Evolutionary conservation across 257 asterid species (phyloP).

Genomic region (Mentha longifolia): DNA sequence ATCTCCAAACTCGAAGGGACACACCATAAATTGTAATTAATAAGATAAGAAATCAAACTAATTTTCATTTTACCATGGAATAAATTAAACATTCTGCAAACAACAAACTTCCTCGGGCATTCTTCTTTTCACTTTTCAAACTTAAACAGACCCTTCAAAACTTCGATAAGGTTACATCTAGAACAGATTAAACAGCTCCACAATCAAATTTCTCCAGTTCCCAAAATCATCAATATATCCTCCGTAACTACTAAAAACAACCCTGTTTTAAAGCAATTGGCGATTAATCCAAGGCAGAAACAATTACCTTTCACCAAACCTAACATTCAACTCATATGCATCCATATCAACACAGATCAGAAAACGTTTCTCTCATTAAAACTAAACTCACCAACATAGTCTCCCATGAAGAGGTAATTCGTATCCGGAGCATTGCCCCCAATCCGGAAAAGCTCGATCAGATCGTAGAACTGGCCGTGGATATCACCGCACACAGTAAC

Average conservation of each 20-base stretch:
- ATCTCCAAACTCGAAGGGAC: slow-evolving; percentile 18
- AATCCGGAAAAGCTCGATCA: slow-evolving; percentile 88
- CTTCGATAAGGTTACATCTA: neutral
- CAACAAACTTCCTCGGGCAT: slow-evolving; percentile 23
- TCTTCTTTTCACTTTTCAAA: neutral
- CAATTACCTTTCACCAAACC: slow-evolving; percentile 24
- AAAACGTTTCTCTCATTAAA: slow-evolving; percentile 11
- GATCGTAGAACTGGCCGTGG: slow-evolving; percentile 94
- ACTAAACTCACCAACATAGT: slow-evolving; percentile 77
- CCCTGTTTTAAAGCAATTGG: slow-evolving; percentile 20
- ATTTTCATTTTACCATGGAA: neutral
- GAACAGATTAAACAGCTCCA: neutral
- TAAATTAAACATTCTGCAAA: slow-evolving; percentile 26
- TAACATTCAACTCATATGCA: slow-evolving; percentile 24
- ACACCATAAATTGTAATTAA: neutral
- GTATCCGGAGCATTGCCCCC: slow-evolving; percentile 95
- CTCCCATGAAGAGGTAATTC: slow-evolving; percentile 96
- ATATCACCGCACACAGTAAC: slow-evolving; percentile 96
- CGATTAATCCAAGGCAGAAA: slow-evolving; percentile 1
- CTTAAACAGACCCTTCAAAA: slow-evolving; percentile 22
- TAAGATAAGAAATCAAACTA: slow-evolving; percentile 23
- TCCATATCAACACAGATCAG: slow-evolving; percentile 35
- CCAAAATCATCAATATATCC: slow-evolving; percentile 14
- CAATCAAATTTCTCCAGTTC: slow-evolving; percentile 18
- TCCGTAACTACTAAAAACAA: slow-evolving; percentile 26